Percentiles rank a stretch among this genome's conserved stretches.
Evolutionary conservation across 768 basidiomycete genomes (phyloP).

Genomic region (Podaxis sp.): DNA sequence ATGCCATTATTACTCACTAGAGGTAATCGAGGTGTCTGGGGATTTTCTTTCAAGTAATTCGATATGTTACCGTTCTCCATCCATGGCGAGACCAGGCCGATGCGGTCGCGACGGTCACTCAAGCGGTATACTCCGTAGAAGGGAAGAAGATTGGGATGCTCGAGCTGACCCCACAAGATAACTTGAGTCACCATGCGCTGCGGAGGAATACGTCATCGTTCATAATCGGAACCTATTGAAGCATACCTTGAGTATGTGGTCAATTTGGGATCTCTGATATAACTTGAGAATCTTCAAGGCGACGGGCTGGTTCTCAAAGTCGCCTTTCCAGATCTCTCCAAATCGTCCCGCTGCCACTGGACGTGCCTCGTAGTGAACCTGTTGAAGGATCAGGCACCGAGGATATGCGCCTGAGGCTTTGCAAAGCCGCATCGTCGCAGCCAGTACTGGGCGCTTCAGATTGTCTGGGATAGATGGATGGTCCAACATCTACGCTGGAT

Average conservation of each 20-base stretch:
- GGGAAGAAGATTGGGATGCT: conserved; percentile 33
- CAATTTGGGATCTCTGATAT: conserved; percentile 22
- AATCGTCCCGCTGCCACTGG: conserved; percentile 25
- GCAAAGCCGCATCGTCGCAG: conserved; percentile 20
- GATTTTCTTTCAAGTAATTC: conserved; percentile 24
- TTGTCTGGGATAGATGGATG: background rate
- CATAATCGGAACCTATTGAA: too few relatives aligned
- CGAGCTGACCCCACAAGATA: conserved; percentile 30
- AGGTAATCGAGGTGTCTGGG: conserved; percentile 19
- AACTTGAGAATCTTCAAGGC: conserved; percentile 26
- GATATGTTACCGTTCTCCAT: conserved; percentile 37
- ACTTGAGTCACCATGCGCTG: too few relatives aligned
- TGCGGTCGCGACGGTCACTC: conserved; percentile 24
- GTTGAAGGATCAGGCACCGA: conserved; percentile 23
- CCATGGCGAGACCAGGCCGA: conserved; percentile 40
- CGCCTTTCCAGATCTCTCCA: conserved; percentile 29
- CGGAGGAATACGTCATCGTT: too few relatives aligned
- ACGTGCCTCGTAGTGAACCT: conserved; percentile 15
- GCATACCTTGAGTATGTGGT: conserved; percentile 22
- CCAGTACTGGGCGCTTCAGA: background rate
- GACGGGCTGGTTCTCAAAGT: conserved; percentile 18
- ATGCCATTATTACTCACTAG: conserved; percentile 10
- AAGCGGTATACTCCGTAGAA: conserved; percentile 35
- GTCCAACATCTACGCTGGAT: background rate
- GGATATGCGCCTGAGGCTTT: conserved; percentile 27